Base-by-base conservation (phyloP, 495 filamentous ascomycete species). In the Xylona heveae region DNA sequence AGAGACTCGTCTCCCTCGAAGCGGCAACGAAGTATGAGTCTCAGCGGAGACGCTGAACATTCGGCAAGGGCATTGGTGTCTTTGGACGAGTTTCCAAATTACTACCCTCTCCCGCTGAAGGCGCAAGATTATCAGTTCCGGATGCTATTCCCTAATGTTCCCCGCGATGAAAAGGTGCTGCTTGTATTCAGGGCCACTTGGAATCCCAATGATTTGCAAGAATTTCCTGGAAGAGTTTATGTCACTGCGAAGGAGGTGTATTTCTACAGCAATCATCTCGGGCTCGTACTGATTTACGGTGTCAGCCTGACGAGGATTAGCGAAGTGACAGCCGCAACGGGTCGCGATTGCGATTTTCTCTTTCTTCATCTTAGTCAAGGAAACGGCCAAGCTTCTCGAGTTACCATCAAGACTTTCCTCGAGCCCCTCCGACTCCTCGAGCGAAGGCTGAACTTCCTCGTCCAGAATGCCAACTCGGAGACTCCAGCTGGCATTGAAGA, bases 201-300 rank as follows among this genome's bases (percentile, higher is more conserved):
- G 74, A 74, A 66, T 38, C 71, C 74, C 2, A 78, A 75, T 43
- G 73, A 78, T 4, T 64, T 69, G 36, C 78, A 82, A 52, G 75
- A 81, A 32, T 76, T 83, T 34, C 77, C 84, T 26, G 90, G 88
- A 0, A 62, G 88, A 33, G 74, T 83, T 14, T 97, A 84, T 48
- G 72, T 93, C 28, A 95, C 90, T 1, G 62, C 70, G 3, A 68
- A 68, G 31, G 72, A 83, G 21, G 67, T 95, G 38, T 94, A 90
- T 45, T 97, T 97, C 48, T 97, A 93, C 54, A 90, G 83, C 33
- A 71, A 95, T 47, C 75, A 93, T 41, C 64, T 90, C 43, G 88
- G 88, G n/a, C 60, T 97, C 18, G 79, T 92, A 0, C 58, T 94
- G 28, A 82, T 80, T 1, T 78, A 80, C 21, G 65, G 64, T 13